Evolutionary conservation across 805 yeast genomes (phyloP).

Genomic region (Spathaspora gorwiae): DNA sequence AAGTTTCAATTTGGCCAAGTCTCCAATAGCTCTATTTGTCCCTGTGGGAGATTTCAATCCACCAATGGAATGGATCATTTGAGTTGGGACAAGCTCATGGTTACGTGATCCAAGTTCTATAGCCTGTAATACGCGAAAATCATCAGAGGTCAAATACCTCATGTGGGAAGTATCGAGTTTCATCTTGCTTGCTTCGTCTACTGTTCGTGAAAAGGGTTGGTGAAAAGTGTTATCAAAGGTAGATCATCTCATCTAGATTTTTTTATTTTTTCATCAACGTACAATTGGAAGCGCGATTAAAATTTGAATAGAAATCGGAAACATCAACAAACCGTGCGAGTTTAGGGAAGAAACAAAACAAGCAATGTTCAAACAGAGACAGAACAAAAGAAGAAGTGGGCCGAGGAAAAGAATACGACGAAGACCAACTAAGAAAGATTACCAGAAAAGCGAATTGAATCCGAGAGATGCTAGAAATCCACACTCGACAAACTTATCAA

Average conservation of each 20-base stretch:
- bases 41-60: conserved; percentile 71
- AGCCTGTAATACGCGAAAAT: conserved; percentile 83
- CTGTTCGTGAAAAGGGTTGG: too few species aligned
- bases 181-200: conserved; percentile 40
- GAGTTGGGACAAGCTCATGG: conserved; percentile 93
- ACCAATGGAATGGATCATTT: conserved; percentile 73
- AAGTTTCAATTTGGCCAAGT: conserved; percentile 80
- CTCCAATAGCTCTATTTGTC: conserved; percentile 74
- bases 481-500: not conserved
- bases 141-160: conserved; percentile 89
- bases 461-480: too few species aligned
- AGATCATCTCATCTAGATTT: too few species aligned
- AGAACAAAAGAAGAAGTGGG: not conserved
- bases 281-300: too few species aligned
- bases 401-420: not conserved
- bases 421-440: not conserved
- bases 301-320: too few species aligned
- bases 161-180: conserved; percentile 89
- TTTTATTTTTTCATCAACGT: too few species aligned
- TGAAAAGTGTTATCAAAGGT: too few species aligned
- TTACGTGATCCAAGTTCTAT: conserved; percentile 87
- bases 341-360: not conserved
- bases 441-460: too few species aligned
- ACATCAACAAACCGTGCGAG: too few species aligned
- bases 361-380: conserved; percentile 2